Evolutionary conservation across 2,329 filamentous ascomycete species (phyloP).

Genomic region (Scortechinia acanthostroma): DNA sequence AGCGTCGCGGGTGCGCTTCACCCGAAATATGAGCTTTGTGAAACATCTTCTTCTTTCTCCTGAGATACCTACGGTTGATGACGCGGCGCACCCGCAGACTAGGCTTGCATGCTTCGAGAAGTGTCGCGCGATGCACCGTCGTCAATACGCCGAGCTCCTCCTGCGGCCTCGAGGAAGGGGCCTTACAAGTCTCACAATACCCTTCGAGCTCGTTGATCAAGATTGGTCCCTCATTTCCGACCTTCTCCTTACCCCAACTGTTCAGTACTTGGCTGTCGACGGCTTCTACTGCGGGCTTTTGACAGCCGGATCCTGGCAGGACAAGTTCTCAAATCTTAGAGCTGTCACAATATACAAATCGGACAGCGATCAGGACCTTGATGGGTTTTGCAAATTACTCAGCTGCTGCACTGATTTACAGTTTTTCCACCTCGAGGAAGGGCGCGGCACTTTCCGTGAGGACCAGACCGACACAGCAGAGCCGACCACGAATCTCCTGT

Average conservation of each 20-base stretch:
- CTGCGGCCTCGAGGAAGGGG: not conserved
- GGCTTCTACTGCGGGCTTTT: not conserved
- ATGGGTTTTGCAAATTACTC: not conserved
- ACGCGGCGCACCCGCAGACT: not conserved
- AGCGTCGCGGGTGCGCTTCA: not conserved
- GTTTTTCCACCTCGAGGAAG: not conserved
- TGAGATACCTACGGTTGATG: not conserved
- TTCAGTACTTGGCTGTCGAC: not conserved
- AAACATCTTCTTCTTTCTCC: conserved; percentile 1
- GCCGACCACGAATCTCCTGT: conserved; percentile 3
- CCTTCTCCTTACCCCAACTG: not conserved
- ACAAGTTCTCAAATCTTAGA: not conserved
- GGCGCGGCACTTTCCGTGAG: too few species aligned
- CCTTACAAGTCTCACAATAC: not conserved
- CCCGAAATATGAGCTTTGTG: conserved; percentile 1
- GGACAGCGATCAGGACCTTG: not conserved
- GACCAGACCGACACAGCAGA: not conserved
- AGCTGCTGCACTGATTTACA: not conserved
- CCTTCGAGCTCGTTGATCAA: not conserved
- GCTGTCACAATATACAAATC: not conserved
- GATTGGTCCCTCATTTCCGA: not conserved
- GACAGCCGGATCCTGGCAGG: not conserved
- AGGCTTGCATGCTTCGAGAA: not conserved
- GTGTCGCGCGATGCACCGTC: not conserved
- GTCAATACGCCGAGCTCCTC: not conserved